Base-by-base conservation (phyloP, 257 asterid genomes). In the Solanum dulcamara region DNA sequence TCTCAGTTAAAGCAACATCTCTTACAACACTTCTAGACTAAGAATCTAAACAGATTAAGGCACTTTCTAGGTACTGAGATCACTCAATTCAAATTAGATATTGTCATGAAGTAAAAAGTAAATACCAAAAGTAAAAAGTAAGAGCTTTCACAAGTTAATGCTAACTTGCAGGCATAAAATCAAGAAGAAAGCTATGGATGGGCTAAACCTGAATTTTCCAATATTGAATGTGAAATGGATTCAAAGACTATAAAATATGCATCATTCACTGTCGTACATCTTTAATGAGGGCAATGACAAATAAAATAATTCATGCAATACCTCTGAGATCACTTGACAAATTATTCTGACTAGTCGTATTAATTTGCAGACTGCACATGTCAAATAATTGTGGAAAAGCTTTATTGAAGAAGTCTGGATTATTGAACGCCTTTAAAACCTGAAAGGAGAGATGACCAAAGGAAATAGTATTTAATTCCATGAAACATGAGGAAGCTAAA, bases 381-480 rank as follows among this genome's bases (percentile, higher is more conserved):
- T 93, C 98, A 90, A 86, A 85, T 84, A 96, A 87, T 84, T 89
- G 89, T 83, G 96, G 98, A 80, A 95, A 89, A 85, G 92, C 94
- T 87, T 83, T 79, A 81, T 90, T 93, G 88, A 96, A 92, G 92
- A 94, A 95, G 70, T 91, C 93, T 40, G 97, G 94, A 81, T 90
- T 90, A 66, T 90, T 87, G 91, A 95, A 94, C 32, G 98, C 97
- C 90, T 92, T 94, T 83, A 93, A 87, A 86, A 92, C 94, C 98
- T 96, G 90, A 85, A 86, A 84, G 70, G 46, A 35, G 85, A 88
- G 80, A 51, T 12, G 75, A 77, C 15, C 28, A 84, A 68, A 86
- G 84, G 85, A 90, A 62, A 70, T 75, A 85, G 42, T 51, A 86
- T 81, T 70, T 57, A 66, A 57, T 28, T 82, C 87, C 84, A 84